These are phyloP conservation scores for Lophium mytilinum DNA, from an alignment of 495 filamentous ascomycete genomes.

Conservation along the genomic window DNA sequence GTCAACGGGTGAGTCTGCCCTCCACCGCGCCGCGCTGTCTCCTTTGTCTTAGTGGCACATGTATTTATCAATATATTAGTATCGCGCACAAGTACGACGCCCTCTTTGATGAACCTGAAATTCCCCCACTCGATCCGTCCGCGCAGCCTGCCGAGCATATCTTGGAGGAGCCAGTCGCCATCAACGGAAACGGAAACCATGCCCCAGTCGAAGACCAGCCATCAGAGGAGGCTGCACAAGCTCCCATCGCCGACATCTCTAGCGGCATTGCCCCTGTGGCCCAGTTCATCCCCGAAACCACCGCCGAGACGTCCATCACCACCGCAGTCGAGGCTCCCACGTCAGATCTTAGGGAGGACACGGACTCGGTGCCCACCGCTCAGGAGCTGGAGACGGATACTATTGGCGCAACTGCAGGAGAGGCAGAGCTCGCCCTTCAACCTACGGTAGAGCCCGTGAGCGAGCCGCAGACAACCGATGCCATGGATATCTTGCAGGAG, in stretches of 20 bases:
- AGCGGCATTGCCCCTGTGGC: conserved; percentile 26
- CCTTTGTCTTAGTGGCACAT: neutral
- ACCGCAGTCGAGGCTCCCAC: conserved; percentile 13
- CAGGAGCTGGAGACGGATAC: neutral
- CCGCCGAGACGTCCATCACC: conserved; percentile 3
- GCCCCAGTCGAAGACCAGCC: neutral
- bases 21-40: conserved; percentile 3
- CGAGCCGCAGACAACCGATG: neutral
- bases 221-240: conserved; percentile 4
- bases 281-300: conserved; percentile 25
- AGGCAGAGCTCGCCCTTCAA: neutral
- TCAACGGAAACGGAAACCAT: conserved; percentile 21
- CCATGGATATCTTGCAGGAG: conserved; percentile 16
- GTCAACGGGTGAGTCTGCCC: conserved; percentile 41
- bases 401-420: conserved; percentile 7
- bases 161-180: conserved; percentile 2
- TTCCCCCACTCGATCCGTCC: neutral
- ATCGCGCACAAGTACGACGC: conserved; percentile 8
- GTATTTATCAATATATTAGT: conserved; percentile 10
- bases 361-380: neutral
- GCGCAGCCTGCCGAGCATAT: conserved; percentile 3
- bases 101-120: conserved; percentile 20
- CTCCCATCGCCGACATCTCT: conserved; percentile 24
- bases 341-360: conserved; percentile 14
- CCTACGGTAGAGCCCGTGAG: neutral